Conservation (phyloP, 768 basidiomycete genomes). For the Kwoniella dejecticola region DNA sequence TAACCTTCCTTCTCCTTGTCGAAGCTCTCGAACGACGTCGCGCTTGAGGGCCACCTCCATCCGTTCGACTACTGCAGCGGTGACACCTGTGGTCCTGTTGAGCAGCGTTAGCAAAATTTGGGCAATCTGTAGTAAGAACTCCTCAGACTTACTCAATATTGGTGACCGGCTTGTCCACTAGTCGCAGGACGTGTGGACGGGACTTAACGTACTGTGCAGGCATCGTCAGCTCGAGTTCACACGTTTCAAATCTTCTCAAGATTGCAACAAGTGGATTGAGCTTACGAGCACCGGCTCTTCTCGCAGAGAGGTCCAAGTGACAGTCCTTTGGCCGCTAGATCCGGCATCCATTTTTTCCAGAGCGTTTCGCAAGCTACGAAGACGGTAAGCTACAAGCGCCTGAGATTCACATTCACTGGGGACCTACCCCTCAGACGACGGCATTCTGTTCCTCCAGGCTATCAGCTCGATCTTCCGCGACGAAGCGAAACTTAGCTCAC, state of each 20-base stretch:
- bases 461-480: conserved; percentile 7
- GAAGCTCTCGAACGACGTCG: conserved; percentile 83
- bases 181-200: conserved; percentile 83
- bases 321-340: conserved; percentile 70
- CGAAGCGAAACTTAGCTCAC: conserved; percentile 20
- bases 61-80: conserved; percentile 81
- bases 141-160: conserved; percentile 78
- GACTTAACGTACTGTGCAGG: conserved; percentile 42
- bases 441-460: conserved; percentile 76
- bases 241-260: background rate
- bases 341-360: conserved; percentile 77
- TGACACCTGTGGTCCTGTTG: conserved; percentile 84
- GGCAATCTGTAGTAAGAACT: background rate
- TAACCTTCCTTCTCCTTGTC: conserved; percentile 69
- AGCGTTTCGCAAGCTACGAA: conserved; percentile 70
- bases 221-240: conserved; percentile 1
- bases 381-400: background rate
- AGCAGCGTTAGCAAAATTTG: background rate
- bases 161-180: conserved; percentile 82
- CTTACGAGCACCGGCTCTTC: conserved; percentile 85
- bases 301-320: conserved; percentile 93
- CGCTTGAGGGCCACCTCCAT: conserved; percentile 88
- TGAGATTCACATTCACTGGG: background rate
- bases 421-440: conserved; percentile 78
- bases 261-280: background rate